Conservation (phyloP, 768 basidiomycete species). For the Scleroderma citrinum region DNA sequence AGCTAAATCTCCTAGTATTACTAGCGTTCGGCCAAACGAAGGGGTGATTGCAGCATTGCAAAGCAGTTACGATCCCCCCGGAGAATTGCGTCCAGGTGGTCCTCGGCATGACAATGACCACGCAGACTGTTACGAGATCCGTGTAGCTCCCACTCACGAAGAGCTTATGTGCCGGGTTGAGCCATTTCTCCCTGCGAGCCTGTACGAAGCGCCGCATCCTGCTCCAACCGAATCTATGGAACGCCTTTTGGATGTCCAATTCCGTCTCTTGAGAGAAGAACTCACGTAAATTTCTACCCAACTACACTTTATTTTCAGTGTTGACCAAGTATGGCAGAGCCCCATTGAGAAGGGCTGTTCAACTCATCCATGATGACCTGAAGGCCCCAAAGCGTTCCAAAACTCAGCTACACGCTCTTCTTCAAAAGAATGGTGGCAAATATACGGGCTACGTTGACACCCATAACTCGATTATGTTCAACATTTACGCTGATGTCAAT, state of each 20-base stretch:
- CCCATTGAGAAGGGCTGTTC: constrained; percentile 45
- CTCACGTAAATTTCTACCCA: constrained; percentile 41
- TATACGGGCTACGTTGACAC: constrained; percentile 41
- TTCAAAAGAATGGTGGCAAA: constrained; percentile 50
- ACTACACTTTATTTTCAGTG: background rate
- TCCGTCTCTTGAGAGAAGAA: constrained; percentile 69
- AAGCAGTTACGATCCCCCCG: constrained; percentile 50
- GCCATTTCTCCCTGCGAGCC: constrained; percentile 59
- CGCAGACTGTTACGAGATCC: constrained; percentile 48
- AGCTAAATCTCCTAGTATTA: background rate
- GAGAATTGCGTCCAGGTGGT: constrained; percentile 40
- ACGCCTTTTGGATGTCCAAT: constrained; percentile 65
- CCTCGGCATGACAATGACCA: constrained; percentile 68
- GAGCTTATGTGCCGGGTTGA: constrained; percentile 47
- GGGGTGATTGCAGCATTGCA: constrained; percentile 36
- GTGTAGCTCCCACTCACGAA: constrained; percentile 63
- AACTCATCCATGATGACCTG: constrained; percentile 45
- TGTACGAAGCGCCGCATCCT: constrained; percentile 58
- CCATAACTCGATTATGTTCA: constrained; percentile 51
- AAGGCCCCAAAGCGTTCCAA: constrained; percentile 7
- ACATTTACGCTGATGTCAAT: constrained; percentile 50
- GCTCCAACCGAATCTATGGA: constrained; percentile 54
- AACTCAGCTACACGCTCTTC: constrained; percentile 41
- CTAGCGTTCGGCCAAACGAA: constrained; percentile 15
- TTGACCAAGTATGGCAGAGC: constrained; percentile 33